These are phyloP conservation scores for Alternaria rosae DNA, from an alignment of 2,329 filamentous ascomycete genomes.

Conservation along the genomic window DNA sequence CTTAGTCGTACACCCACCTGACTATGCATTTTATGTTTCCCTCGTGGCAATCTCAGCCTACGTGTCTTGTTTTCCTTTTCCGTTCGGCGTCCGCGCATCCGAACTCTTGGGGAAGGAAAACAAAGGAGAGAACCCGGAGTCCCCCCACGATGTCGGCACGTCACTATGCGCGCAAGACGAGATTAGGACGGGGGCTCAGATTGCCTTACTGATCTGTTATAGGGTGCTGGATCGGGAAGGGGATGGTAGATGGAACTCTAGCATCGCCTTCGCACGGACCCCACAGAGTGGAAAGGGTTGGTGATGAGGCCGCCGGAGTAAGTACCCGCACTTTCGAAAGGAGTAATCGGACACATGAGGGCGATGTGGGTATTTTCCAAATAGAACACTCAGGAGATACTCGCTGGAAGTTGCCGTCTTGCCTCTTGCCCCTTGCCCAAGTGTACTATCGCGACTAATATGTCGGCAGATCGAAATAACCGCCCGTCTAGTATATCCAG, in stretches of 20 bases:
- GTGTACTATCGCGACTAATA: neutral
- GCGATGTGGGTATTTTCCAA: neutral
- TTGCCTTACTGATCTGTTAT: neutral
- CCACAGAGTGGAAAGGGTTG: neutral
- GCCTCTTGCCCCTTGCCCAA: neutral
- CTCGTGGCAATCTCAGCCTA: neutral
- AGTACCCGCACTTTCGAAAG: neutral
- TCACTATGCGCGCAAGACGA: neutral
- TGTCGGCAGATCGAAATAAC: neutral
- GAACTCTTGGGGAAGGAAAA: neutral
- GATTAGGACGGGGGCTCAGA: neutral
- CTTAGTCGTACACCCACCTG: neutral
- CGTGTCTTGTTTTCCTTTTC: neutral
- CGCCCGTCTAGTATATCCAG: neutral
- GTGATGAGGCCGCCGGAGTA: neutral
- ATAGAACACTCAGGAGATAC: neutral
- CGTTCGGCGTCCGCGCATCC: neutral
- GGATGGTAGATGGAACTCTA: neutral
- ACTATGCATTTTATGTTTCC: neutral
- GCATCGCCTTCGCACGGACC: neutral
- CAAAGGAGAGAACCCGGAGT: neutral
- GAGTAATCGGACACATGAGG: neutral
- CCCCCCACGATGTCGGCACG: neutral
- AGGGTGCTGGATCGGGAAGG: neutral
- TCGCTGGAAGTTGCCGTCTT: neutral